A percentile compares a stretch with the other conserved stretches of the same genome.
These are phyloP conservation scores for Penicillium parvum DNA, from an alignment of 495 filamentous ascomycete species.

Conservation along the genomic window DNA sequence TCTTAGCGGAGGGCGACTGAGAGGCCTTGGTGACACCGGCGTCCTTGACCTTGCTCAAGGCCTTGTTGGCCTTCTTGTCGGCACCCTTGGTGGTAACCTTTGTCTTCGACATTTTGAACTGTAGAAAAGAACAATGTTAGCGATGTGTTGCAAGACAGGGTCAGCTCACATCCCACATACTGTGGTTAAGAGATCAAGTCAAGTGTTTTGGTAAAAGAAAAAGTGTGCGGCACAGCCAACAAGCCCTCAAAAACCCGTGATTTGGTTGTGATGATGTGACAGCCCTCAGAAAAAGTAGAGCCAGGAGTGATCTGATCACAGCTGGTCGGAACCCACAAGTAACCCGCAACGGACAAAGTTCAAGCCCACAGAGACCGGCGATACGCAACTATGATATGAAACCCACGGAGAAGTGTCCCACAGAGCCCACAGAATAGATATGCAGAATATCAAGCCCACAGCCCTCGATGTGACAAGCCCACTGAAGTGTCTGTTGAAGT, in stretches of 20 bases:
- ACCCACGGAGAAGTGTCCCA: constrained; percentile 41
- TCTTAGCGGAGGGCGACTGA: constrained; percentile 47
- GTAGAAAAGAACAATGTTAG: constrained; percentile 24
- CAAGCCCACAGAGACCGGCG: constrained; percentile 48
- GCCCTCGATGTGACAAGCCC: constrained; percentile 48
- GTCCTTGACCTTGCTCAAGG: constrained; percentile 50
- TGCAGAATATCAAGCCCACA: constrained; percentile 45
- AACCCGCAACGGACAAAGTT: constrained; percentile 46
- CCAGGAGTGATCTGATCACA: constrained; percentile 34
- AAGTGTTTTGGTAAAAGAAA: constrained; percentile 18
- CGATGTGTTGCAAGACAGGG: constrained; percentile 25
- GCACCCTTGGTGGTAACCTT: constrained; percentile 42
- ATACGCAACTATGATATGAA: constrained; percentile 44
- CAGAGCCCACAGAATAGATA: constrained; percentile 43
- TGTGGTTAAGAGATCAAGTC: constrained; percentile 11
- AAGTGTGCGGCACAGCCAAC: constrained; percentile 39
- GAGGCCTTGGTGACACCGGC: constrained; percentile 48
- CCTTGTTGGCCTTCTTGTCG: constrained; percentile 43
- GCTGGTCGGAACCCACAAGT: constrained; percentile 41
- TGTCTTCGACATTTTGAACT: constrained; percentile 51
- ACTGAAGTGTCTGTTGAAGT: constrained; percentile 45
- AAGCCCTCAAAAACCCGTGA: constrained; percentile 41
- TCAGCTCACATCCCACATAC: constrained; percentile 21
- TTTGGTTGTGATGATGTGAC: constrained; percentile 28
- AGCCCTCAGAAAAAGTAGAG: constrained; percentile 31